Conservation (phyloP, 2,329 filamentous ascomycete genomes). For the Botryosphaeria dothidea region DNA sequence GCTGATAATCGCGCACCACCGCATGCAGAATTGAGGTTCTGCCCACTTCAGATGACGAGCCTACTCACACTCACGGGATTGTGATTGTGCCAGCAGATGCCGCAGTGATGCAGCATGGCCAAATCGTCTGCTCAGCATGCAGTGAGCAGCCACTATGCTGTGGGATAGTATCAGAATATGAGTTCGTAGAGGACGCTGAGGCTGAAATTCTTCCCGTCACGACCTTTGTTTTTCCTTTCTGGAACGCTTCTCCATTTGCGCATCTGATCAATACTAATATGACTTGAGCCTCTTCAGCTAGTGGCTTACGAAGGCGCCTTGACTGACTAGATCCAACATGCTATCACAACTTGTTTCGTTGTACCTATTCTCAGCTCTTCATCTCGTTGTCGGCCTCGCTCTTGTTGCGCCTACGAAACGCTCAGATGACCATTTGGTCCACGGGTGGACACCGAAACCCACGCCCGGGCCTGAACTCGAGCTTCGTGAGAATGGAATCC, state of each 20-base stretch:
- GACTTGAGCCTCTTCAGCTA: neutral
- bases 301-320: neutral
- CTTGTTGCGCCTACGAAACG: neutral
- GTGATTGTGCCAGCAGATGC: neutral
- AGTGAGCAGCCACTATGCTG: neutral
- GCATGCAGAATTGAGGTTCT: neutral
- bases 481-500: neutral
- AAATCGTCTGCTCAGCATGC: neutral
- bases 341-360: neutral
- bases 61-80: neutral
- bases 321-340: neutral
- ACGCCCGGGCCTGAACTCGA: neutral
- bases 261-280: neutral
- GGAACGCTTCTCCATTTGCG: neutral
- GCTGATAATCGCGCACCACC: neutral
- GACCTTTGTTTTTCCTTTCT: too few species aligned
- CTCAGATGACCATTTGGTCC: neutral
- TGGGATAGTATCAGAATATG: neutral
- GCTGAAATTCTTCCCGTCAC: neutral
- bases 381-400: neutral
- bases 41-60: neutral
- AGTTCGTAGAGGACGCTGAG: neutral
- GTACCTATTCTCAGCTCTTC: neutral
- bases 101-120: neutral
- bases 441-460: slow-evolving; percentile 1